A percentile compares a stretch with the other conserved stretches of the same genome.
Conservation (phyloP, 331 rosid species). For the Acacia concinna region DNA sequence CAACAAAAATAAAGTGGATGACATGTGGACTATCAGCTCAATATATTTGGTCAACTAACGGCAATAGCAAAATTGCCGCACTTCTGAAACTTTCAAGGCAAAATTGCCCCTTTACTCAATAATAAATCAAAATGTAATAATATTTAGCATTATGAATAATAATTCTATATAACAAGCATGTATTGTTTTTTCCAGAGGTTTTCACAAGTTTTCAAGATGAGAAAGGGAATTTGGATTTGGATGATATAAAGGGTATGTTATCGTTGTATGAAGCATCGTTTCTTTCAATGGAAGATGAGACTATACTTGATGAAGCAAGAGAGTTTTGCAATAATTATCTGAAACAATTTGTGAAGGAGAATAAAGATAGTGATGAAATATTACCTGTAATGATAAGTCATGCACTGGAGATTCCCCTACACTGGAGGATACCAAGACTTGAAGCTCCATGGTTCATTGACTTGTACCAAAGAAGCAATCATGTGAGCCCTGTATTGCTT, state of each 20-base stretch:
- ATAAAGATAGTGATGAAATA: neutral
- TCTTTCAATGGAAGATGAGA: conserved; percentile 5
- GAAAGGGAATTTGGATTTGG: neutral
- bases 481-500: neutral
- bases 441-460: conserved; percentile 35
- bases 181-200: neutral
- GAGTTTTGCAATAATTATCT: neutral
- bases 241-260: neutral
- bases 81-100: too few species aligned
- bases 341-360: neutral
- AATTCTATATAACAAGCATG: neutral
- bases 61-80: too few species aligned
- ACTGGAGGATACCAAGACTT: conserved; percentile 38
- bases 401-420: conserved; percentile 33
- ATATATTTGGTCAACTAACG: too few species aligned
- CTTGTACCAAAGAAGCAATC: neutral
- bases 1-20: too few species aligned
- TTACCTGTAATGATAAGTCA: neutral
- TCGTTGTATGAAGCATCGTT: neutral
- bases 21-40: too few species aligned
- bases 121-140: too few species aligned
- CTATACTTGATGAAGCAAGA: conserved; percentile 26
- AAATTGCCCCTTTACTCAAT: too few species aligned
- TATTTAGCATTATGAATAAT: too few species aligned
- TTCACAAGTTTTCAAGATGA: neutral